Evolutionary conservation across 768 basidiomycete species (phyloP), one percentile per base, ranked within the genome.

Genomic region (Naganishia vaughanmartiniae): DNA sequence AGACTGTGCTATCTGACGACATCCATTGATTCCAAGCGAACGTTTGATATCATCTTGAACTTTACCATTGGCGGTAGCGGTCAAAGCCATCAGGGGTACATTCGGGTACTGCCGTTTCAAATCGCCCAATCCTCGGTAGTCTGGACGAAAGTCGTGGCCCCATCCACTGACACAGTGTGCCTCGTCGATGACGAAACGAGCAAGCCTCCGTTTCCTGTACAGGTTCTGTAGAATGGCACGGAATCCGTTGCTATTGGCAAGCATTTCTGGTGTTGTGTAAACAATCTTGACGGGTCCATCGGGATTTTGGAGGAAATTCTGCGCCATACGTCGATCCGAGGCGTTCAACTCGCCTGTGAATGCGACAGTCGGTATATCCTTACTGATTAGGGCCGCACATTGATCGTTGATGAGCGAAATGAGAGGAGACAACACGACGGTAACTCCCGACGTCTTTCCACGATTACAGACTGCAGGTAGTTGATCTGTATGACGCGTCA

Each of bases 101-200:
- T 85, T 80, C 0, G 91, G 90, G 82, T 87, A 97, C 19, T 87
- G 86, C 17, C 85, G 83, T 54, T 93, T 89, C 42, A 67, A 46
- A 46, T 66, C 30, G 30, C 54, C 68, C 4, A 69, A 24, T 12
- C 63, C 48, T 51, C 69, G 58, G 56, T 55, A 55, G 46, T 67
- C 65, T 24, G 26, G 45, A 60, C 95, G 87, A 76, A 96, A 94
- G 78, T 93, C 89, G 76, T 93, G 88, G 7, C 95, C 96, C 96
- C 96, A 98, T 65, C 79, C 79, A 17, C 88, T 89, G 53, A 98
- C 90, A 79, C 92, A 93, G 79, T 99, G 96, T 1, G 93, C 95
- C 79, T 99, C 96, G 78, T 99, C 96, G 63, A 97, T 86, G 0
- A 96, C 93, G 78, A 99, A 95, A 36, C 95, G 84, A 17, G 92